These are phyloP conservation scores for Prunus mongolica DNA, from an alignment of 306 rosid genomes.

Conservation along the genomic window DNA sequence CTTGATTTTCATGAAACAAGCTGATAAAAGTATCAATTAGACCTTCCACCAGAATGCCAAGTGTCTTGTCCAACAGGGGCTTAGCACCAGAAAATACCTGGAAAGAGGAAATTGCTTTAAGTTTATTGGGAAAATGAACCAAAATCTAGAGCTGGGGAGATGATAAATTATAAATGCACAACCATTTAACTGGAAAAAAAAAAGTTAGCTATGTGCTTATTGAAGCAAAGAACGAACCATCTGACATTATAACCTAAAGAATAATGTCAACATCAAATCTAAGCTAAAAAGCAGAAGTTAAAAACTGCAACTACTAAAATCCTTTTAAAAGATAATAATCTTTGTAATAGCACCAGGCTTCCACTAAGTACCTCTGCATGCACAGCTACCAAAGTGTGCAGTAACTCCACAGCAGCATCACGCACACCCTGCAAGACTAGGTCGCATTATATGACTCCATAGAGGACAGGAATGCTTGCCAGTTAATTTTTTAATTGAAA, in stretches of 20 bases:
- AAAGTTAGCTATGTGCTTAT: not conserved
- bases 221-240: not conserved
- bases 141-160: not conserved
- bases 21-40: constrained; percentile 93
- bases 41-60: constrained; percentile 97
- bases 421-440: constrained; percentile 78
- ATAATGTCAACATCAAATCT: not conserved
- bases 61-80: constrained; percentile 93
- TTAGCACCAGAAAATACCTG: constrained; percentile 95
- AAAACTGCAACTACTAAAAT: not conserved
- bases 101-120: constrained; percentile 11
- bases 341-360: not conserved
- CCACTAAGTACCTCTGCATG: constrained; percentile 87
- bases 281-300: not conserved
- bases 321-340: not conserved
- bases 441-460: constrained; percentile 9
- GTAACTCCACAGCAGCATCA: constrained; percentile 91
- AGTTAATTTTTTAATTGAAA: not conserved
- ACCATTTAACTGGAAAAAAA: not conserved
- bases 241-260: not conserved
- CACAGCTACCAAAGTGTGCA: constrained; percentile 91
- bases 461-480: constrained; percentile 17
- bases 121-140: constrained; percentile 12
- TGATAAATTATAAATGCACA: not conserved
- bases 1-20: constrained; percentile 76